These are phyloP conservation scores for Clitocybe nebularis DNA, from an alignment of 1,284 basidiomycete genomes.

Conservation along the genomic window DNA sequence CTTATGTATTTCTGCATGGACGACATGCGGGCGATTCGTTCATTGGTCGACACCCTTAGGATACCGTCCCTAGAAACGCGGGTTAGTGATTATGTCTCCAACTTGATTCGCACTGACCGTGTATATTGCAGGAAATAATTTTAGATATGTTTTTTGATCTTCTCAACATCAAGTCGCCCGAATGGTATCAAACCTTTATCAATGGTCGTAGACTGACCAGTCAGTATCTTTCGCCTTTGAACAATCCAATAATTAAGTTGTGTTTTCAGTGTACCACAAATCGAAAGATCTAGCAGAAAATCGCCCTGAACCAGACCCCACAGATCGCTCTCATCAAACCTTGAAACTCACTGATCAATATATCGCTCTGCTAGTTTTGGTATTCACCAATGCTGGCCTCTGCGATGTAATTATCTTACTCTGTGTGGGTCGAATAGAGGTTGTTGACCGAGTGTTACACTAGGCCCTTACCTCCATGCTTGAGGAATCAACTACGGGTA, in stretches of 20 bases:
- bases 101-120: not conserved
- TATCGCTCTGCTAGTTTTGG: slow-evolving; percentile 81
- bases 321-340: slow-evolving; percentile 52
- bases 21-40: slow-evolving; percentile 80
- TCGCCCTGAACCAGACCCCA: slow-evolving; percentile 16
- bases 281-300: slow-evolving; percentile 39
- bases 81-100: slow-evolving; percentile 40
- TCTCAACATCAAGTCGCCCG: slow-evolving; percentile 86
- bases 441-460: not conserved
- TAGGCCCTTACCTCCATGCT: slow-evolving; percentile 84
- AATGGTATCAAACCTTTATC: slow-evolving; percentile 89
- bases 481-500: slow-evolving; percentile 69
- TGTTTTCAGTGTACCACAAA: slow-evolving; percentile 61
- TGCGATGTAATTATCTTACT: slow-evolving; percentile 60
- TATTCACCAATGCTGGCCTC: slow-evolving; percentile 86
- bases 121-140: slow-evolving; percentile 69
- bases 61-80: slow-evolving; percentile 86
- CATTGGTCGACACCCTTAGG: slow-evolving; percentile 81
- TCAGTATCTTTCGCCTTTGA: slow-evolving; percentile 31
- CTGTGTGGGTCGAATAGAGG: not conserved
- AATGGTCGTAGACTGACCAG: slow-evolving; percentile 84
- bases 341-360: slow-evolving; percentile 93
- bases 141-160: slow-evolving; percentile 93
- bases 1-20: slow-evolving; percentile 94
- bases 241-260: slow-evolving; percentile 1